A percentile compares a stretch with the other conserved stretches of the same genome.
Conservation (phyloP, 306 rosid species). For the Mucuna pruriens region DNA sequence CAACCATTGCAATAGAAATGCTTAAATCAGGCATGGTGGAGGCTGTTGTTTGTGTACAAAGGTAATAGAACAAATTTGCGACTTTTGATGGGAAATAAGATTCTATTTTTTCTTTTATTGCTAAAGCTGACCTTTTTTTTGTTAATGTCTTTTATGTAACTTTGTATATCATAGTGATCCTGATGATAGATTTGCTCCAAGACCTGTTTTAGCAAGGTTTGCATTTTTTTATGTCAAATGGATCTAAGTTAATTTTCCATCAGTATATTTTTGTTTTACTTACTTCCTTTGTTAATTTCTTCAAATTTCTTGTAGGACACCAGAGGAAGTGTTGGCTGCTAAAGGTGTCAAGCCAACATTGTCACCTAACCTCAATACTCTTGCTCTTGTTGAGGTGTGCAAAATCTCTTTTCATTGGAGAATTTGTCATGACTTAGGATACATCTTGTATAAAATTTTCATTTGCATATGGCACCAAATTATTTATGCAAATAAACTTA, state of each 20-base stretch:
- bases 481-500: neutral
- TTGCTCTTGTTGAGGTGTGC: conserved; percentile 92
- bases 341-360: conserved; percentile 97
- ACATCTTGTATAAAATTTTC: conserved; percentile 10
- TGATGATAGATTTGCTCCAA: conserved; percentile 85
- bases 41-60: conserved; percentile 95
- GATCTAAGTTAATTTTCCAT: conserved; percentile 16
- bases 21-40: conserved; percentile 97
- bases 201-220: conserved; percentile 93
- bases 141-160: conserved; percentile 9
- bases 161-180: conserved; percentile 72
- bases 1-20: conserved; percentile 96
- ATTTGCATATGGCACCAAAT: neutral
- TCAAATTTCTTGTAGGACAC: conserved; percentile 67
- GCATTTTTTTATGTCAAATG: conserved; percentile 30
- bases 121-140: conserved; percentile 24
- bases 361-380: conserved; percentile 94
- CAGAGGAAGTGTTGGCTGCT: conserved; percentile 95
- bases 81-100: conserved; percentile 17
- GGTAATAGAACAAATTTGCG: conserved; percentile 52
- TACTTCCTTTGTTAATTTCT: neutral
- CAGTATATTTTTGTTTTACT: neutral
- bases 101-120: neutral
- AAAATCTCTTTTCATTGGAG: conserved; percentile 33
- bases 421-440: conserved; percentile 14